Conservation (phyloP, 2,329 filamentous ascomycete genomes). For the Colletotrichum salicis region DNA sequence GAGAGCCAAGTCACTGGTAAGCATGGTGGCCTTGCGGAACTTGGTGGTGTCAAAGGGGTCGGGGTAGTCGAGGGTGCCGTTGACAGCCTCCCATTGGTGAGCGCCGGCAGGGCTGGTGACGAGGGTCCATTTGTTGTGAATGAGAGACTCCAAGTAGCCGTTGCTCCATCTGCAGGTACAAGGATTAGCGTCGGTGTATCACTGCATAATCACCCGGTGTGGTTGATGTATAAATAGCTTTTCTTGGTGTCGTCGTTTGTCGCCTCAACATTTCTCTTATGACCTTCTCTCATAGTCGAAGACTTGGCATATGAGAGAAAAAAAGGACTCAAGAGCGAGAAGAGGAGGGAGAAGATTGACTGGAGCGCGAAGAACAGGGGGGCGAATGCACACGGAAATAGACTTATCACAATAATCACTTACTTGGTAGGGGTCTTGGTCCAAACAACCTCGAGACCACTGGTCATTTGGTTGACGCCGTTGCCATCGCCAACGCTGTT, state of each 20-base stretch:
- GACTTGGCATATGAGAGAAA: neutral
- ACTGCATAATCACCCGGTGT: constrained; percentile 32
- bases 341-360: neutral
- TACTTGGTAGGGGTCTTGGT: constrained; percentile 76
- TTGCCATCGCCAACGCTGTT: constrained; percentile 74
- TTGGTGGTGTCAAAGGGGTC: constrained; percentile 76
- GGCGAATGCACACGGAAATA: constrained; percentile 9
- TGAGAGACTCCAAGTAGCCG: constrained; percentile 79
- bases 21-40: constrained; percentile 81
- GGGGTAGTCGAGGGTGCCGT: constrained; percentile 73
- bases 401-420: constrained; percentile 20
- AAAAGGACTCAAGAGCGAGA: neutral
- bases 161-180: constrained; percentile 68
- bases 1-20: constrained; percentile 79
- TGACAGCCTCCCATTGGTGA: constrained; percentile 81
- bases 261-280: neutral
- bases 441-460: constrained; percentile 83
- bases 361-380: neutral
- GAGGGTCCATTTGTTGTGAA: constrained; percentile 82
- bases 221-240: constrained; percentile 23
- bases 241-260: neutral
- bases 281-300: constrained; percentile 19
- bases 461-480: constrained; percentile 79
- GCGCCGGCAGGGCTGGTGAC: constrained; percentile 80
- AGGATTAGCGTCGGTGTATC: constrained; percentile 24